Conservation (phyloP, 805 yeast species). For the Zygotorulaspora chibaensis region DNA sequence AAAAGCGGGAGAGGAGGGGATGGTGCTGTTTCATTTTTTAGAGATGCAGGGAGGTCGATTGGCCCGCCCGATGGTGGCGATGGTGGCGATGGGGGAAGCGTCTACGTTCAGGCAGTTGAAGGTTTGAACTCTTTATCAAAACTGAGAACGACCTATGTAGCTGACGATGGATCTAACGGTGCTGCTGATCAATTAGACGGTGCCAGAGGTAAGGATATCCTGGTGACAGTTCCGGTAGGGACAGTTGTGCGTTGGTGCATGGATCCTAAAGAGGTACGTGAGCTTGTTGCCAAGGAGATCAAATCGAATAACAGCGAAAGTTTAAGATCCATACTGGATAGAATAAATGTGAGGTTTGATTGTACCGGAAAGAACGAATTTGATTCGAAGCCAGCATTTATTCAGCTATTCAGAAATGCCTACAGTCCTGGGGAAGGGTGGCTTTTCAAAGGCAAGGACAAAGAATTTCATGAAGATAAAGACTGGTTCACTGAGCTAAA, state of each 20-base stretch:
- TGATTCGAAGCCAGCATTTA: slow-evolving; percentile 37
- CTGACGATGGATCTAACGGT: slow-evolving; percentile 70
- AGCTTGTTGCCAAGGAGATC: slow-evolving; percentile 21
- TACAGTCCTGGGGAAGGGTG: slow-evolving; percentile 77
- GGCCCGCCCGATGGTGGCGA: slow-evolving; percentile 99
- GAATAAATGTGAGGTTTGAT: slow-evolving; percentile 29
- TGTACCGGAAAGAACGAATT: slow-evolving; percentile 33
- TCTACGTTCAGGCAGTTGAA: slow-evolving; percentile 76
- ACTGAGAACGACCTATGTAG: slow-evolving; percentile 61
- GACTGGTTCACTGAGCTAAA: slow-evolving; percentile 65
- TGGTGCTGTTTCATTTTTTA: slow-evolving; percentile 78
- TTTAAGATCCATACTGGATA: slow-evolving; percentile 23
- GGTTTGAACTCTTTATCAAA: slow-evolving; percentile 69
- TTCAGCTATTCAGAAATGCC: slow-evolving; percentile 63
- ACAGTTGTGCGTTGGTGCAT: slow-evolving; percentile 84
- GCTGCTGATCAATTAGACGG: slow-evolving; percentile 79
- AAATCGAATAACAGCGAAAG: slow-evolving; percentile 18
- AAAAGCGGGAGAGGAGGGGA: slow-evolving; percentile 83
- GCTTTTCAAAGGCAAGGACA: slow-evolving; percentile 76
- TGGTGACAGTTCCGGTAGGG: slow-evolving; percentile 88
- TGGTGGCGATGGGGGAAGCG: slow-evolving; percentile 90
- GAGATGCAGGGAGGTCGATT: slow-evolving; percentile 76
- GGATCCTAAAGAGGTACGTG: slow-evolving; percentile 50
- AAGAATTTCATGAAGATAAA: slow-evolving; percentile 59
- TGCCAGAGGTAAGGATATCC: slow-evolving; percentile 69